Base-by-base conservation (phyloP, 2,329 filamentous ascomycete genomes). In the Botrytis hyacinthi region DNA sequence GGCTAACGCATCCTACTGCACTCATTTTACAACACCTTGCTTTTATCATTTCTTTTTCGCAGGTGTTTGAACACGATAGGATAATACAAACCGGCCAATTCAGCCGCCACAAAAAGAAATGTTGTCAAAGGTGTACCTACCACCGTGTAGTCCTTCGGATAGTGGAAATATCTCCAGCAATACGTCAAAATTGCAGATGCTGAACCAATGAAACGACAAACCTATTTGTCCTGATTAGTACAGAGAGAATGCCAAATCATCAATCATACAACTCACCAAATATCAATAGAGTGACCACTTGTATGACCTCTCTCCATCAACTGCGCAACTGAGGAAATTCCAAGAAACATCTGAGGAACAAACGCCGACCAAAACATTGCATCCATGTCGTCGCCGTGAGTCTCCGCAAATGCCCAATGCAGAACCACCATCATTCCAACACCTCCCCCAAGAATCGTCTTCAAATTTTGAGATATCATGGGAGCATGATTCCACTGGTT, bases 161-260 rank as follows among this genome's bases (percentile, higher is more conserved):
- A 48, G 35, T 48, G 32, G 14, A 44, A 14, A 29, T 62, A 70
- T 60, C 54, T 54, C 51, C 42, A 70, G 14, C 68, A 46, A 42
- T 42, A 70, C 35, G 40, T 42, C 42, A 61, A 35, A 6, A 59
- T 54, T 8, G 54, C 14, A 29, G n/a, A n/a, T 18, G 57, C 22
- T n/a, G 54, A 70, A 26, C 54, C 68, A 59, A 48, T 9, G 8
- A 48, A 70, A 26, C 68, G 40, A n/a, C 35, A 70, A 59, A 59
- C 68, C 51, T 60, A 26, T 61, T 26, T 18, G 20, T 70, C 48
- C 37, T 61, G 51, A 32, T 32, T 26, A 44, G 48, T 12, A 51
- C 16, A 12, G 7, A 44, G 20, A 20, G 20, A 35, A 20, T 8
- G 29, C 26, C 40, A 48, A 26, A 32, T n/a, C 18, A 48, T 42